Base-by-base conservation (phyloP, 306 rosid species). In the Glycine soja region DNA sequence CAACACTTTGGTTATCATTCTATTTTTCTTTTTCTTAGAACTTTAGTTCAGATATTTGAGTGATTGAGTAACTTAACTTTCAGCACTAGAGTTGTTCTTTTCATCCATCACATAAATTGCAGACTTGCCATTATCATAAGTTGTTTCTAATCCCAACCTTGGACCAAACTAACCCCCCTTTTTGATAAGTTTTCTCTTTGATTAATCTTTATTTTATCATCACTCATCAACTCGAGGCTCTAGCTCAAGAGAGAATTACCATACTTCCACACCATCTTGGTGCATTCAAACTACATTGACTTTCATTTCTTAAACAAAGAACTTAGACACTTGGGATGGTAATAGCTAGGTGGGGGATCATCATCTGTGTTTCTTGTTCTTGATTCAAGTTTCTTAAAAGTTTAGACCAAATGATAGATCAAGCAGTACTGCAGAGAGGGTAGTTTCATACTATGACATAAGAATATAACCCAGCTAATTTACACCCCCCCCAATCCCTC, bases 251-350 rank as follows among this genome's bases (percentile, higher is more conserved):
- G 50, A 36, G 16, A 62, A 30, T 32, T 42, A 7, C 11, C 4
- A 72, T 47, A 64, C 19, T 53, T 46, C 71, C 72, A 47, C 10
- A 14, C 59, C 59, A 53, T n/a, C 50, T 43, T 7, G 54, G 45
- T 45, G 51, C 46, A 63, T 18, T 15, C 74, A 72, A 11, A 56
- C 36, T 71, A 62, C 32, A 70, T 34, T 34, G 34, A 56, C 77
- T 42, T 64, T 24, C 36, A 70, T 19, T 70, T 61, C 58, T 70
- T 38, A 52, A 56, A 83, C 86, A 83, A 71, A 59, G 15, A 72
- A 73, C 30, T 73, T 73, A 10, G 14, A 73, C 56, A 40, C 1
- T 51, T 13, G 10, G 11, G 52, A 24, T 24, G 30, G 30, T 24
- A 24, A 24, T 24, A 24, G 30, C 30, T 1, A 24, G 30, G 30